These are phyloP conservation scores for Annona squamosa DNA, from an alignment of 164 flowering plant species.

Conservation along the genomic window DNA sequence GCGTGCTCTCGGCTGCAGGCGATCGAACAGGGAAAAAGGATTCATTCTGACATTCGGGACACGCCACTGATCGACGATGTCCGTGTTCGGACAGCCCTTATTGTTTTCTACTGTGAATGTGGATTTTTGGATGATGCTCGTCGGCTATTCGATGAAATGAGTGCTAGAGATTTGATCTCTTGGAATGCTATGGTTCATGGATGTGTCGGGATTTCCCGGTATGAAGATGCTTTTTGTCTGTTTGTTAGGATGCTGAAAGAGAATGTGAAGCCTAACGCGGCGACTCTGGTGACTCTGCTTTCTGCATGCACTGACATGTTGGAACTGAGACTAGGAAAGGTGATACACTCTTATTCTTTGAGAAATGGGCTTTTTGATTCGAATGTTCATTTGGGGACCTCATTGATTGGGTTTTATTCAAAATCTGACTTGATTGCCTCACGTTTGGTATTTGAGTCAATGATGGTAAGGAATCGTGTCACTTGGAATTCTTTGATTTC, in stretches of 20 bases:
- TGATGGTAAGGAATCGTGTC: constrained; percentile 30
- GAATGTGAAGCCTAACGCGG: constrained; percentile 30
- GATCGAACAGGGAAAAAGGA: constrained; percentile 28
- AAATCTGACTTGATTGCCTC: constrained; percentile 27
- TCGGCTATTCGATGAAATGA: constrained; percentile 35
- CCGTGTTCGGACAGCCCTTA: constrained; percentile 36
- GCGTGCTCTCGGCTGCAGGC: constrained; percentile 36
- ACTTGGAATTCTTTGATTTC: constrained; percentile 53
- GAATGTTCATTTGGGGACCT: constrained; percentile 38
- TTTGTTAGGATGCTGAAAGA: constrained; percentile 25
- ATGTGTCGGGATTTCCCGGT: constrained; percentile 18
- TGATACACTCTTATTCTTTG: constrained; percentile 41
- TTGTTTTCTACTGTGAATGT: constrained; percentile 42
- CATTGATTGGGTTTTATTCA: constrained; percentile 44
- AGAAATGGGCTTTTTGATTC: constrained; percentile 36
- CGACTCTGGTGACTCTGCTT: constrained; percentile 41
- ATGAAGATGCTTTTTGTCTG: constrained; percentile 30
- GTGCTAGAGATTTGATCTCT: constrained; percentile 26
- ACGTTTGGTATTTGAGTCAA: constrained; percentile 31
- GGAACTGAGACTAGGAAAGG: constrained; percentile 24
- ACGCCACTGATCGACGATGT: constrained; percentile 28
- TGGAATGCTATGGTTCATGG: constrained; percentile 52
- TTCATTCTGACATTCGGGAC: constrained; percentile 21
- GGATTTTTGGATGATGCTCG: constrained; percentile 36
- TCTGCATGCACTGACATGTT: constrained; percentile 26